Evolutionary conservation across 202 grass and related monocot species (phyloP).

Genomic region (Zizania palustris): DNA sequence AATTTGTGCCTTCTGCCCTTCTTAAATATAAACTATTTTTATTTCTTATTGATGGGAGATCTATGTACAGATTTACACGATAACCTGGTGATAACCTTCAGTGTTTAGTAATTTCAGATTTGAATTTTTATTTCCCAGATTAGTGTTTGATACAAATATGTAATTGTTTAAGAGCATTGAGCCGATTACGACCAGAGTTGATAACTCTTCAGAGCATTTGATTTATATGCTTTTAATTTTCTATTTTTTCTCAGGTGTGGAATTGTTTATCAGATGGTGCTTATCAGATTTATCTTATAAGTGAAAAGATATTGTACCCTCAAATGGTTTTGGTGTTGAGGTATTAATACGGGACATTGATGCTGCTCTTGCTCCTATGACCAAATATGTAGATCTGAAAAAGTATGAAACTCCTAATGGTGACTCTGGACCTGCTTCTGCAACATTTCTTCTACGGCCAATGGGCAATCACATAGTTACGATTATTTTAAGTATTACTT

Average conservation of each 20-base stretch:
- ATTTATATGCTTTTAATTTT: conserved; percentile 22
- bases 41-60: no score
- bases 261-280: conserved; percentile 82
- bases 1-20: no score
- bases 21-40: no score
- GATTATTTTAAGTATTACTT: no score
- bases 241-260: conserved; percentile 72
- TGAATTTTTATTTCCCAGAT: no score
- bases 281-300: conserved; percentile 87
- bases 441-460: conserved; percentile 61
- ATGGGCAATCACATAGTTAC: conserved; percentile 68
- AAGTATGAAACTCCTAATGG: conserved; percentile 78
- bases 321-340: conserved; percentile 89
- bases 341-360: conserved; percentile 99
- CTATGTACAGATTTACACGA: no score
- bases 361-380: conserved; percentile 67
- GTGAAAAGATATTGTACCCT: conserved; percentile 91
- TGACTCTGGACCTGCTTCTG: conserved; percentile 56
- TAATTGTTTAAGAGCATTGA: no score
- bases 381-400: conserved; percentile 68
- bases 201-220: no score
- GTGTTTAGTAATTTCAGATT: no score
- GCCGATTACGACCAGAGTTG: no score
- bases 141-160: no score
- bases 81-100: no score